A percentile compares a stretch with the other conserved stretches of the same genome.
Conservation (phyloP, 208 protist species). For the Trypanosoma cruzi region DNA sequence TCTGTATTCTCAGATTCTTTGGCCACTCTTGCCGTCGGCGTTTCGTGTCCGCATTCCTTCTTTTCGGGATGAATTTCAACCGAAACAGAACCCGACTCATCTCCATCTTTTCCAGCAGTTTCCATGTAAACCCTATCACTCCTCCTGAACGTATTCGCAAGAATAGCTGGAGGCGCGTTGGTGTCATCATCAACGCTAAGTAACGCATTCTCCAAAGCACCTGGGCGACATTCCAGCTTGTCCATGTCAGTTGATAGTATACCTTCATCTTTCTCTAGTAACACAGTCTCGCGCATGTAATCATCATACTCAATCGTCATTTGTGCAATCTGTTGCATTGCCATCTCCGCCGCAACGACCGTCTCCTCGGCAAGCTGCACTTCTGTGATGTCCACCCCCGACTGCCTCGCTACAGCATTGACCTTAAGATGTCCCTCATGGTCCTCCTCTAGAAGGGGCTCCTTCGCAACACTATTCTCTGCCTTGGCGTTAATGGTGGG, state of each 20-base stretch:
- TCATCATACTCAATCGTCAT: slow-evolving; percentile 12
- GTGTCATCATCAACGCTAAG: not conserved
- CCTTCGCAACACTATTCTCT: not conserved
- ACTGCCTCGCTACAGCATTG: slow-evolving; percentile 16
- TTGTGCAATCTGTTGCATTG: slow-evolving; percentile 14
- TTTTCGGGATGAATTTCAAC: not conserved
- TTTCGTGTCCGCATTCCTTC: not conserved
- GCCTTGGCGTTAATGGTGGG: not conserved
- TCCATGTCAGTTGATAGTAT: not conserved
- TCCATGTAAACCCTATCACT: too few species aligned
- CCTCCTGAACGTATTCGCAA: too few species aligned
- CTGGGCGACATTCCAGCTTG: not conserved
- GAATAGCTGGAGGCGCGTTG: too few species aligned
- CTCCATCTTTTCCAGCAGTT: not conserved
- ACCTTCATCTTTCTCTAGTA: slow-evolving; percentile 2
- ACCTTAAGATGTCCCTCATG: slow-evolving; percentile 17
- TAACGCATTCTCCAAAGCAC: not conserved
- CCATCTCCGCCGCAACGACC: slow-evolving; percentile 23
- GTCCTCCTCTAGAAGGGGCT: slow-evolving; percentile 26
- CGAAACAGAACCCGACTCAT: not conserved
- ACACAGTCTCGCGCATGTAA: slow-evolving; percentile 15
- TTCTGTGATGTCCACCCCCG: slow-evolving; percentile 7
- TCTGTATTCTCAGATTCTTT: not conserved
- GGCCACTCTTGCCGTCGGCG: too few species aligned
- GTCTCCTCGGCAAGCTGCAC: slow-evolving; percentile 23